A percentile compares a stretch with the other conserved stretches of the same genome.
Evolutionary conservation across 345 rosid genomes (phyloP).

Genomic region (Populus alba): DNA sequence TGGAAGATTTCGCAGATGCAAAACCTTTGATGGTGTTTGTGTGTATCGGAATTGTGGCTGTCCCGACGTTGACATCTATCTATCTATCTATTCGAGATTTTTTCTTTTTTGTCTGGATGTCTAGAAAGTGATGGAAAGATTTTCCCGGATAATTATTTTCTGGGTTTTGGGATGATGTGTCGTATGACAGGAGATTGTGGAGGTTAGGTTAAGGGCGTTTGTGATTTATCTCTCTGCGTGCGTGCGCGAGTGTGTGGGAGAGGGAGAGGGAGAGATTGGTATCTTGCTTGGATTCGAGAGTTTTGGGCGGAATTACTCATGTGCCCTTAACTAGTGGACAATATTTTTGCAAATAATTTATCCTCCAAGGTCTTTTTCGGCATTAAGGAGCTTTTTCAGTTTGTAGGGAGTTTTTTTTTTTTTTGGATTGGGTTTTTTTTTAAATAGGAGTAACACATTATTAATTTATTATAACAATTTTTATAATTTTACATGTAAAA

Average conservation of each 20-base stretch:
- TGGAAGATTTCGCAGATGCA: conserved; percentile 88
- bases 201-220: background rate
- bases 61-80: conserved; percentile 63
- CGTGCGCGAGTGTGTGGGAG: no score
- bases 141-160: conserved; percentile 14
- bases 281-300: background rate
- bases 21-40: conserved; percentile 92
- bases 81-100: background rate
- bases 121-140: conserved; percentile 19
- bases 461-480: no score
- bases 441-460: no score
- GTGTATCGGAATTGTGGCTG: conserved; percentile 91
- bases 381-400: no score
- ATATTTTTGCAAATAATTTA: no score
- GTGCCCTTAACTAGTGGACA: background rate
- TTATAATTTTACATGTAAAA: no score
- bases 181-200: background rate
- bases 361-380: no score
- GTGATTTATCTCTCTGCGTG: background rate
- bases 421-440: no score
- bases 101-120: conserved; percentile 15
- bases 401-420: no score
- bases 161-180: background rate
- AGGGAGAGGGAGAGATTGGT: background rate
- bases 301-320: background rate